Evolutionary conservation across 768 basidiomycete genomes (phyloP).

Genomic region (Peribolospora baueri): DNA sequence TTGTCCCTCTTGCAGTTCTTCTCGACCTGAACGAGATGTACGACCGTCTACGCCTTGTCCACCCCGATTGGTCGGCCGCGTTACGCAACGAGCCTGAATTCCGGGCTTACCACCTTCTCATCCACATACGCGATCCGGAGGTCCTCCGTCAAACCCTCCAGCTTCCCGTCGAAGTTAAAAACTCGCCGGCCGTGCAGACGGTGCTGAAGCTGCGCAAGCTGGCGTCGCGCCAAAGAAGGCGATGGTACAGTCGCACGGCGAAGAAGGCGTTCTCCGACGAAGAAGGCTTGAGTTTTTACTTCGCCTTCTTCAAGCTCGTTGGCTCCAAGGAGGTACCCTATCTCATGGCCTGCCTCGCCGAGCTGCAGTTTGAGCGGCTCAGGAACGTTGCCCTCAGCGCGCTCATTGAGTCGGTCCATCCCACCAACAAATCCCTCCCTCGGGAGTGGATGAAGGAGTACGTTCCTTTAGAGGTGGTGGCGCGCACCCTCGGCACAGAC

Average conservation of each 20-base stretch:
- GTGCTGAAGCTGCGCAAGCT: no score
- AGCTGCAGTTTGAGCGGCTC: slow-evolving; percentile 43
- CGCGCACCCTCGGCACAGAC: no score
- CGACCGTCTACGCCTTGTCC: slow-evolving; percentile 18
- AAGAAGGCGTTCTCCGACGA: no score
- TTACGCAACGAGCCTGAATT: slow-evolving; percentile 81
- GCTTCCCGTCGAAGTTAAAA: slow-evolving; percentile 19
- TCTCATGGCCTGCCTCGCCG: slow-evolving; percentile 67
- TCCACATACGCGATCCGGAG: slow-evolving; percentile 63
- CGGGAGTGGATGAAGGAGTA: no score
- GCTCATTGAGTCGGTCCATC: no score
- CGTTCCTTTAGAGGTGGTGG: no score
- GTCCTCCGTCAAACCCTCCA: slow-evolving; percentile 38
- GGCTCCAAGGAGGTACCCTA: slow-evolving; percentile 51
- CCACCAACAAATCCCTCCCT: no score
- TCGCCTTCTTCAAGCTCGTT: slow-evolving; percentile 37
- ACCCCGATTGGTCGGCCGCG: slow-evolving; percentile 28
- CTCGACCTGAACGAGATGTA: slow-evolving; percentile 85
- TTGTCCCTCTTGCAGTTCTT: slow-evolving; percentile 31
- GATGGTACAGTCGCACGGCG: no score
- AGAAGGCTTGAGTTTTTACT: no score
- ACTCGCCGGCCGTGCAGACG: no score
- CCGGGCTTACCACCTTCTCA: slow-evolving; percentile 78
- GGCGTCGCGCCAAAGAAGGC: no score
- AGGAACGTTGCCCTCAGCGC: no score